Base-by-base conservation (phyloP, 2,329 filamentous ascomycete species). In the Lachnellula arida region DNA sequence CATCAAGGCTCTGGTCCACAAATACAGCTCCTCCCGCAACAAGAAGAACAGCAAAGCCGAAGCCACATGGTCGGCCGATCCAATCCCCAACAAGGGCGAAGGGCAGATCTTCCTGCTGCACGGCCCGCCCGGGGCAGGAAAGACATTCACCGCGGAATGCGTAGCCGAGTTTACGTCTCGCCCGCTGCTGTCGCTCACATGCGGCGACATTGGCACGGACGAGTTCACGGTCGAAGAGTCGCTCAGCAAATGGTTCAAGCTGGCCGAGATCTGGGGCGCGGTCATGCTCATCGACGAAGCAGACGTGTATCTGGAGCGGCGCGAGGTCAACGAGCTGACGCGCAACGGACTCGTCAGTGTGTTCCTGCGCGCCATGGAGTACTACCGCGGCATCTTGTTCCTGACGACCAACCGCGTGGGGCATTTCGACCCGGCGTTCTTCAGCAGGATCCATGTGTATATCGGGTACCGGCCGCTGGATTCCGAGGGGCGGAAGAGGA, bases 241-340 rank as follows among this genome's bases (percentile, higher is more conserved):
- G 43, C 67, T 83, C 54, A 73, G 75, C 53, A 69, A 71, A 32
- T 71, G 74, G 32, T 78, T 82, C 42, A 70, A 74, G 55, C 73
- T 79, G 56, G 78, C 77, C 2, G 72, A 74, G 0, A 72, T 73
- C 15, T 82, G 79, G 78, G 73, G 75, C 22, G 77, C 76, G 8
- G 74, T 81, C 6, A 66, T 81, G 19, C 69, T 82, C 4, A 72
- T 81, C 3, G 78, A 81, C 59, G 78, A 81, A 66, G 77, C 78
- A 7, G 79, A 81, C 57, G 76, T 81, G 2, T 81, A 80, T 65
- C 62, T 74, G 11, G 70, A 74, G 56, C 63, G 65, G 2, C 65
- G 73, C 3, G 53, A 60, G 5, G 59, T 59, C 2, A 49, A 58
- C 1, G 68, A 74, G 46, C 65, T 73, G 0, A 54, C 63, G 7